Evolutionary conservation across 768 basidiomycete species (phyloP), one percentile per base, ranked within the genome.

Genomic region (Naganishia vishniacii): DNA sequence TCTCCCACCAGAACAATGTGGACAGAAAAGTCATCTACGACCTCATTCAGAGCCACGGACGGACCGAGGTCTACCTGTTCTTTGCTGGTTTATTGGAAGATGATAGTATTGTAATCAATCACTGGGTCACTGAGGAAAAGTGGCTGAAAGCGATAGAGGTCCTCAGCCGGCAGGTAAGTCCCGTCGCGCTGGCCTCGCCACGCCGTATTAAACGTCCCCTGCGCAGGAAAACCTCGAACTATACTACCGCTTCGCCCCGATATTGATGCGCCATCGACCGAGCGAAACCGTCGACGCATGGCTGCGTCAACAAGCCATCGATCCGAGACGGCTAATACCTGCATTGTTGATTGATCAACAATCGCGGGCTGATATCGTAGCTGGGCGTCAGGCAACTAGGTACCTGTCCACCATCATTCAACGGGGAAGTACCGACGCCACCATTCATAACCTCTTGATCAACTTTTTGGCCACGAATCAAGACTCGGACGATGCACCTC

Each of bases 201-300:
- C 32, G 45, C 9, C 20, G 23, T n/a, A n/a, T n/a, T n/a, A n/a
- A n/a, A n/a, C n/a, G n/a, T n/a, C n/a, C n/a, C n/a, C n/a, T n/a
- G 48, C 16, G 3, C 71, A 98, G 89, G 81, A 85, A n/a, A 82
- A 88, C 65, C 80, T 91, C 20, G 89, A 90, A 47, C 81, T 94
- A 12, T 98, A 97, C 76, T 98, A 98, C 77, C 88, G 88, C 40
- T 94, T 92, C 75, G 88, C 89, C 0, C 82, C 92, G 7, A 86
- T 89, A 6, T 84, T 99, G 28, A 86, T 94, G 80, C 84, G 87
- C 11, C 84, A 91, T 71, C 84, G 84, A 4, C 88, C 95, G 0
- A 89, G 88, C 72, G 89, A 90, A 67, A 89, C 90, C 4, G 87
- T 97, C 34, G 92, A 97, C 72, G 84, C 88, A 0, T 98, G 92